phyloP scores from a whole-genome alignment of 139 green algal species.

The Coelastrella sp. region DNA sequence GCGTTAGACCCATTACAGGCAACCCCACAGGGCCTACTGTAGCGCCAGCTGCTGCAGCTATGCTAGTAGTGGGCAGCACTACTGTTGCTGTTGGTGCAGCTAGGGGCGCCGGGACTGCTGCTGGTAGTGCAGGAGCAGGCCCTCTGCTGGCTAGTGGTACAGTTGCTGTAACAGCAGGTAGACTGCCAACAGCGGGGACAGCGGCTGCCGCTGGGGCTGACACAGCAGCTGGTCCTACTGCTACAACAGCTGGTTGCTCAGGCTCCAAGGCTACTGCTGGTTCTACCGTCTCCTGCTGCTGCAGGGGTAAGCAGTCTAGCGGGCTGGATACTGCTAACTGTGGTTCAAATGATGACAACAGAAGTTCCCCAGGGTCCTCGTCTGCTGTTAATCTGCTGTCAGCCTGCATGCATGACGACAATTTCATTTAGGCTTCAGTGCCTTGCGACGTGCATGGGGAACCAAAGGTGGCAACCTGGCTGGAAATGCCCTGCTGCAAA shows the following conservation, averaged over 20 bases:
- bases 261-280: background rate
- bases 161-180: background rate
- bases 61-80: background rate
- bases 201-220: background rate
- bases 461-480: too few relatives aligned
- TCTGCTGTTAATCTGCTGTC: background rate
- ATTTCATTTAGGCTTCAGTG: too few relatives aligned
- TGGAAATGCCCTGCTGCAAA: too few relatives aligned
- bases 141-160: background rate
- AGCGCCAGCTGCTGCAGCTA: background rate
- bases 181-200: background rate
- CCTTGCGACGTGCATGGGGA: too few relatives aligned
- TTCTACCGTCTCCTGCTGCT: background rate
- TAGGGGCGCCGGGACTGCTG: background rate
- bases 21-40: background rate
- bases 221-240: background rate
- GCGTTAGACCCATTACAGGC: background rate
- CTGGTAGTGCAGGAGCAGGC: background rate
- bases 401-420: background rate
- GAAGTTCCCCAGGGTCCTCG: background rate
- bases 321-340: background rate
- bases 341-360: background rate
- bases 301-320: background rate
- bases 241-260: background rate
- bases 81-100: background rate